These are phyloP conservation scores for Botrytis deweyae DNA, from an alignment of 2,329 filamentous ascomycete genomes.

Conservation along the genomic window DNA sequence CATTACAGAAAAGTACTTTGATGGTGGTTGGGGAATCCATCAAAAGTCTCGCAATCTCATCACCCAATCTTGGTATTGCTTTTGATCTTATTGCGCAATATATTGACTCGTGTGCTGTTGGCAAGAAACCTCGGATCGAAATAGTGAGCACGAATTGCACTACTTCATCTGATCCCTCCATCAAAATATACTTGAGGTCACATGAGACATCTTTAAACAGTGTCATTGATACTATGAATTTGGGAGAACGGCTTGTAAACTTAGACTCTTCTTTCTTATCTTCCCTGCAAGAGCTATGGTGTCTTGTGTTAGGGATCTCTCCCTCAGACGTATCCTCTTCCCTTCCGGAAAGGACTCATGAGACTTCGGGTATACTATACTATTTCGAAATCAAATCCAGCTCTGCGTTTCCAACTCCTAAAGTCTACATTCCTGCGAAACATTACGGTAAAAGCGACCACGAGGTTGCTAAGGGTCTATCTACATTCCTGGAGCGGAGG, in stretches of 20 bases:
- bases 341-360: background rate
- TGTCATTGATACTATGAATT: background rate
- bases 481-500: too few species aligned
- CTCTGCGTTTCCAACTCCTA: background rate
- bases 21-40: too few species aligned
- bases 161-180: background rate
- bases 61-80: too few species aligned
- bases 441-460: constrained; percentile 1
- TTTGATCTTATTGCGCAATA: background rate
- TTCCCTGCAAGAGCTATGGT: background rate
- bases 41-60: too few species aligned
- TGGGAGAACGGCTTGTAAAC: background rate
- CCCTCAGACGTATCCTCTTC: background rate
- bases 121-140: too few species aligned
- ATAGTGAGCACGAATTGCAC: background rate
- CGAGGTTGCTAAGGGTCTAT: background rate
- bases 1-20: too few species aligned
- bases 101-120: background rate
- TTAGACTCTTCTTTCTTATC: background rate
- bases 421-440: background rate
- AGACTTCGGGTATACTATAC: background rate
- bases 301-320: background rate
- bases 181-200: background rate
- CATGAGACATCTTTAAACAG: background rate
- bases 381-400: background rate